These are phyloP conservation scores for Metschnikowia anglica DNA, from an alignment of 805 yeast genomes.

Conservation along the genomic window DNA sequence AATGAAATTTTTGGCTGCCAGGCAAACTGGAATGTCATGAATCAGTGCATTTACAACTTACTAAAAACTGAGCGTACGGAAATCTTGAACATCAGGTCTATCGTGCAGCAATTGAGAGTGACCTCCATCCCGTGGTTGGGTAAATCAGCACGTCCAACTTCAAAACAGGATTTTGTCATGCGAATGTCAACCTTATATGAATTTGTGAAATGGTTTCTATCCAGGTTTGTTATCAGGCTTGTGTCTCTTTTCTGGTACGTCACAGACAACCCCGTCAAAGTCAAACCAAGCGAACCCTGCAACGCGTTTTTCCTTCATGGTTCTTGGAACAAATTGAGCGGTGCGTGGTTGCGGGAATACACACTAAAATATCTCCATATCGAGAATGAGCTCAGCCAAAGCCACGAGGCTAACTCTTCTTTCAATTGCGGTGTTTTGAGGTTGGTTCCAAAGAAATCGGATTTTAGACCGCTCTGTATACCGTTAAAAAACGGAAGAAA, in stretches of 20 bases:
- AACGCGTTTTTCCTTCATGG: conserved; percentile 55
- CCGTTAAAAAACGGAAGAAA: conserved; percentile 33
- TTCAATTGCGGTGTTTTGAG: conserved; percentile 43
- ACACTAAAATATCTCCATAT: conserved; percentile 33
- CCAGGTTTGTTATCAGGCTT: conserved; percentile 44
- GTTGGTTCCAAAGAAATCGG: conserved; percentile 59
- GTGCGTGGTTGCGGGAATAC: conserved; percentile 45
- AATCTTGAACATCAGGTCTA: conserved; percentile 27
- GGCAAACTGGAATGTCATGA: conserved; percentile 32
- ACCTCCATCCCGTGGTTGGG: conserved; percentile 59
- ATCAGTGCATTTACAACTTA: conserved; percentile 2
- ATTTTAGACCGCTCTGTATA: conserved; percentile 58
- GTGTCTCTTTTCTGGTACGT: conserved; percentile 62
- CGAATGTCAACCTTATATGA: conserved; percentile 36
- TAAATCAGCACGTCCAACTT: conserved; percentile 24
- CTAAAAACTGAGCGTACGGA: conserved; percentile 29
- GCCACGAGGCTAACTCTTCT: neutral
- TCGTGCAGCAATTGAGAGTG: conserved; percentile 38
- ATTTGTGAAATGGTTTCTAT: conserved; percentile 62
- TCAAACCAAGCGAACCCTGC: conserved; percentile 21
- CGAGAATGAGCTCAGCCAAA: neutral
- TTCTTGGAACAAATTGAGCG: conserved; percentile 51
- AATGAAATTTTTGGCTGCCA: conserved; percentile 50
- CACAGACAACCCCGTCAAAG: conserved; percentile 43
- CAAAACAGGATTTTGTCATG: conserved; percentile 43